Evolutionary conservation across 164 flowering plant genomes (phyloP).

Genomic region (Euptelea pleiosperma): DNA sequence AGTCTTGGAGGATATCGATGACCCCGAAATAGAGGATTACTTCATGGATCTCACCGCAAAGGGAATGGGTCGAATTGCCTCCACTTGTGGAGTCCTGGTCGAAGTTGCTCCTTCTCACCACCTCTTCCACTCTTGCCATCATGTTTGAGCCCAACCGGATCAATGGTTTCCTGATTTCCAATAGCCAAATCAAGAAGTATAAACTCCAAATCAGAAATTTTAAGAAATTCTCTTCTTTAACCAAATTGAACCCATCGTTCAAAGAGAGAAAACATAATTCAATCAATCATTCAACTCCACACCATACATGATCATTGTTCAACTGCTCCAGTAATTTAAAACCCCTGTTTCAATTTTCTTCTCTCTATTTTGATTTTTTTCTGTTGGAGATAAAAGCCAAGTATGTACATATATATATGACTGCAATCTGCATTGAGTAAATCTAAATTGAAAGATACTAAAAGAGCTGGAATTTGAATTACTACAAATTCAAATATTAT

Average conservation of each 20-base stretch:
- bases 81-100: slow-evolving; percentile 47
- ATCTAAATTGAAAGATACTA: neutral
- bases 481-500: too few species aligned
- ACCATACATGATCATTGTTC: too few species aligned
- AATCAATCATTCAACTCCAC: too few species aligned
- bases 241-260: neutral
- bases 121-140: slow-evolving; percentile 80
- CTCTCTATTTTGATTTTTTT: too few species aligned
- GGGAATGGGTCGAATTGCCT: slow-evolving; percentile 33
- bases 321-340: too few species aligned
- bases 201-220: neutral
- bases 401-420: neutral
- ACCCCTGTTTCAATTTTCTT: too few species aligned
- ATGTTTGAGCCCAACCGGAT: slow-evolving; percentile 74
- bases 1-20: slow-evolving; percentile 81
- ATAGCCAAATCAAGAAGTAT: neutral
- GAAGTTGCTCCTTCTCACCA: slow-evolving; percentile 56
- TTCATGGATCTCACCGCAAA: slow-evolving; percentile 49
- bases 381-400: neutral
- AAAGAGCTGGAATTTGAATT: neutral
- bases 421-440: neutral
- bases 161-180: slow-evolving; percentile 54
- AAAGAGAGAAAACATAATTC: too few species aligned
- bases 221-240: neutral
- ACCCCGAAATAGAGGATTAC: slow-evolving; percentile 74